Base-by-base conservation (phyloP, 257 asterid genomes). In the Cruciata laevipes region DNA sequence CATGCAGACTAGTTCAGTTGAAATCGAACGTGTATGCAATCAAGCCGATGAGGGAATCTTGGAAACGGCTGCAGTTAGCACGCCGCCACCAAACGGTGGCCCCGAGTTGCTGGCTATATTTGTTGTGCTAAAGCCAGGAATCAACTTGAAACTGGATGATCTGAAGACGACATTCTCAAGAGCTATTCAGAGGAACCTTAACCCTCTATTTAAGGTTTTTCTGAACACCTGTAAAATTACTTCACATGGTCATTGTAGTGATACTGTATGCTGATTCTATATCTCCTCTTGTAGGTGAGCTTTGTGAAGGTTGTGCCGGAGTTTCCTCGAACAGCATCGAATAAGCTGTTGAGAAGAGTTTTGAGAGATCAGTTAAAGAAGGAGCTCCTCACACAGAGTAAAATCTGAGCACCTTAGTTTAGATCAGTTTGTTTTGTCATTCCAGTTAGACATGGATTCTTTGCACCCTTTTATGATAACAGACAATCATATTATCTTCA, bases 261-360 rank as follows among this genome's bases (percentile, higher is more conserved):
- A 8, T 58, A 57, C 21, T 67, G 30, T 35, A 4, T 23, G 7
- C 33, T n/a, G 13, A 25, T 24, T 32, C 61, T 38, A 31, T 21
- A 12, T 67, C 55, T 61, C 59, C 17, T 60, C 44, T 18, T 68
- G 61, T 77, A 91, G 96, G 96, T 86, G 77, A 81, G 87, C 37
- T 75, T 73, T 10, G 96, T 92, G 71, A 87, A 81, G 80, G 82
- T 89, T 53, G 81, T 85, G 12, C 73, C 84, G 1, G 89, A 76
- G 42, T 87, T 92, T 69, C 98, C 98, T 71, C 85, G 97, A 69
- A 92, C 96, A 1, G 90, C 97, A 32, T 89, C 98, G n/a, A 89
- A 89, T 72, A 92, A 92, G 69, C 75, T 92, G 33, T 51, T 92
- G 71, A 72, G 96, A 73, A 85, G 98, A 76, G 91, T 81, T 66